Conservation (phyloP, 192 early-diverging fungal species). For the Geranomyces variabilis region DNA sequence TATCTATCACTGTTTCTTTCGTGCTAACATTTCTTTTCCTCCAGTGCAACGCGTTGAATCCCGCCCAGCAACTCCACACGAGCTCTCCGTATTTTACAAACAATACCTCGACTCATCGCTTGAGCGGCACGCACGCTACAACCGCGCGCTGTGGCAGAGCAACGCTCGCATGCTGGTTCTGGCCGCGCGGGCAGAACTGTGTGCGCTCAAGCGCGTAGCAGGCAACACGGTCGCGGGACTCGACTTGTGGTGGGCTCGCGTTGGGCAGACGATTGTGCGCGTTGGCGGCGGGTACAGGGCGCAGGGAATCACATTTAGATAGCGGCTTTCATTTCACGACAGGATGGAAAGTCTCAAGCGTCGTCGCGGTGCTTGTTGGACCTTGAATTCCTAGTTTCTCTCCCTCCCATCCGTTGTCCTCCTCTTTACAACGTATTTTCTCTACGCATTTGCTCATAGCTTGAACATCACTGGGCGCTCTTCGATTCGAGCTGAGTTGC, state of each 20-base stretch:
- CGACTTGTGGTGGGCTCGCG: slow-evolving; percentile 17
- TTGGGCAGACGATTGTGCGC: slow-evolving; percentile 25
- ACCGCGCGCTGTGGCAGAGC: slow-evolving; percentile 35
- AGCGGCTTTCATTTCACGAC: background rate
- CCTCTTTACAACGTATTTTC: too few relatives aligned
- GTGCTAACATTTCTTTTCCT: background rate
- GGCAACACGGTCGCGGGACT: background rate
- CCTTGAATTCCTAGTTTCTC: too few relatives aligned
- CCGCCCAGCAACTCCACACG: slow-evolving; percentile 22
- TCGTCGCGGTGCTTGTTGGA: too few relatives aligned
- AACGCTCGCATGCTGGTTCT: slow-evolving; percentile 30
- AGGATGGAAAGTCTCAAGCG: too few relatives aligned
- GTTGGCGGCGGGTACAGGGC: slow-evolving; percentile 27
- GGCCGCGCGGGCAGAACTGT: slow-evolving; percentile 30
- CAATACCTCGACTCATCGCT: slow-evolving; percentile 34
- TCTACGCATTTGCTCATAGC: too few relatives aligned
- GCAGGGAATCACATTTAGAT: slow-evolving; percentile 34
- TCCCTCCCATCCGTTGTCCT: too few relatives aligned
- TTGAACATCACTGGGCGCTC: too few relatives aligned
- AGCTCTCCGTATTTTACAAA: slow-evolving; percentile 43
- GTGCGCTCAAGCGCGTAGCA: background rate
- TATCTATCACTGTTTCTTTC: background rate
- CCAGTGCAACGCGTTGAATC: slow-evolving; percentile 17
- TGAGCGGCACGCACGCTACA: slow-evolving; percentile 40
- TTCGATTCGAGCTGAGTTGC: too few relatives aligned